Conservation (phyloP, 129 eudicot species). For the Smallanthus sonchifolius region DNA sequence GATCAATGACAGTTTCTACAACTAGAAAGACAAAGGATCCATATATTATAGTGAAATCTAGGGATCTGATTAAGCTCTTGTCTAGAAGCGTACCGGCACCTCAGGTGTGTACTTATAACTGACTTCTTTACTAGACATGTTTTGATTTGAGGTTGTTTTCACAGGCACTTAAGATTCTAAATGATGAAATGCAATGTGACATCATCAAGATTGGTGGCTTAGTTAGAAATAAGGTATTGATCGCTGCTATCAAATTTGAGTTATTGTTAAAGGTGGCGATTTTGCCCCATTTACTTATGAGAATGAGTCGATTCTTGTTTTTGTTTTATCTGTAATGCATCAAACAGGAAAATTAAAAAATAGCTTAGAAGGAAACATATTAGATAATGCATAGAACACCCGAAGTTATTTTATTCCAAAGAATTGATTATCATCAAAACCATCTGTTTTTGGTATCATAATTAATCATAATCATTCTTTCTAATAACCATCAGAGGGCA, state of each 20-base stretch:
- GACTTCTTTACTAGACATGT: neutral
- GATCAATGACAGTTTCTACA: slow-evolving; percentile 85
- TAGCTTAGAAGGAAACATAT: neutral
- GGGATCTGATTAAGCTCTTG: slow-evolving; percentile 86
- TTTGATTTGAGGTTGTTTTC: slow-evolving; percentile 16
- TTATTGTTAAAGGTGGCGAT: neutral
- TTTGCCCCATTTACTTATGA: neutral
- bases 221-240: slow-evolving; percentile 23
- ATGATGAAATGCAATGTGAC: slow-evolving; percentile 99
- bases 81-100: slow-evolving; percentile 97
- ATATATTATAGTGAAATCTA: slow-evolving; percentile 76
- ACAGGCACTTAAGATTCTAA: slow-evolving; percentile 80
- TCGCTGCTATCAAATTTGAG: neutral
- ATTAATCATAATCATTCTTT: neutral
- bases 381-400: neutral
- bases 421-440: neutral
- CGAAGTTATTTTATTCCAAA: neutral
- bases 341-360: neutral
- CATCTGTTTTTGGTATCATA: neutral
- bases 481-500: neutral
- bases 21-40: slow-evolving; percentile 89
- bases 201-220: slow-evolving; percentile 66
- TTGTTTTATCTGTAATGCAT: neutral
- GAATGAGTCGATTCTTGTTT: slow-evolving; percentile 17
- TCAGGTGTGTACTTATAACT: slow-evolving; percentile 45